A percentile compares a stretch with the other conserved stretches of the same genome.
These are phyloP conservation scores for Caryopteris hybrid DNA, from an alignment of 305 asterid genomes.

Conservation along the genomic window DNA sequence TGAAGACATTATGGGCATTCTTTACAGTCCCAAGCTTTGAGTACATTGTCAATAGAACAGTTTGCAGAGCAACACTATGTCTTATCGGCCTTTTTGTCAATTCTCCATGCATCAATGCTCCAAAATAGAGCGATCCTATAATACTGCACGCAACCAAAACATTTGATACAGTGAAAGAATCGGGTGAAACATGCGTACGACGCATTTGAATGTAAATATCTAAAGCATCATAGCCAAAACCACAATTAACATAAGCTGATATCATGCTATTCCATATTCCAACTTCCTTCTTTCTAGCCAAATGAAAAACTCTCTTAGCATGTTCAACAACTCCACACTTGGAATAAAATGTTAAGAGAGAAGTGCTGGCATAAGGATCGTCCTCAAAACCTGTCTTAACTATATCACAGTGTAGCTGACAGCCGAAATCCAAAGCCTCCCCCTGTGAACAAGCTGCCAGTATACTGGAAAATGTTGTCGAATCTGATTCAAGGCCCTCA, in stretches of 20 bases:
- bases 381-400: conserved; percentile 55
- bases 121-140: conserved; percentile 35
- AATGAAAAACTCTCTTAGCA: conserved; percentile 44
- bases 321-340: conserved; percentile 47
- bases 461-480: conserved; percentile 58
- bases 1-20: conserved; percentile 46
- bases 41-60: conserved; percentile 78
- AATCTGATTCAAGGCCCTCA: conserved; percentile 38
- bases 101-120: conserved; percentile 59
- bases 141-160: conserved; percentile 50
- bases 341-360: conserved; percentile 67
- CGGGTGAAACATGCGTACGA: conserved; percentile 33
- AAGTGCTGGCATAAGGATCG: conserved; percentile 62
- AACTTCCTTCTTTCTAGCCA: conserved; percentile 36
- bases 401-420: conserved; percentile 65
- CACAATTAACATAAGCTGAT: conserved; percentile 62
- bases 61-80: conserved; percentile 46
- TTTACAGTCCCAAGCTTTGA: conserved; percentile 49
- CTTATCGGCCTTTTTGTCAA: conserved; percentile 53
- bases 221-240: conserved; percentile 46
- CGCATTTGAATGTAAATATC: conserved; percentile 42
- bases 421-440: conserved; percentile 41
- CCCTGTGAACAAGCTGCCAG: conserved; percentile 64
- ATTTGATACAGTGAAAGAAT: conserved; percentile 68
- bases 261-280: conserved; percentile 83